Percentiles rank a stretch among this genome's conserved stretches.
Evolutionary conservation across 768 basidiomycete species (phyloP).

Genomic region (Boletellus ananas): DNA sequence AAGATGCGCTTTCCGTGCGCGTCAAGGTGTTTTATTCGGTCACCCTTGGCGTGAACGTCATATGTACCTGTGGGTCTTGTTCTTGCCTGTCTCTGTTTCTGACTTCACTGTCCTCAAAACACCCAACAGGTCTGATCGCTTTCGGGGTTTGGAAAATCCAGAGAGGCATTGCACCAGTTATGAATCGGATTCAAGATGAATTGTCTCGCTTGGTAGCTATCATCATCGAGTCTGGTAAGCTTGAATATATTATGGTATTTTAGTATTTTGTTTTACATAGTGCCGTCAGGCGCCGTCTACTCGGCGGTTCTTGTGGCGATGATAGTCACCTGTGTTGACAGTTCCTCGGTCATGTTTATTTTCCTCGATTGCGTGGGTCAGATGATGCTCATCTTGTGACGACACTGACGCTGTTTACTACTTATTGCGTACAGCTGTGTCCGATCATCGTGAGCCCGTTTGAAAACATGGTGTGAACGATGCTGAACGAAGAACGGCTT

Average conservation of each 20-base stretch:
- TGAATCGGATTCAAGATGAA: background rate
- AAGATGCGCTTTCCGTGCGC: background rate
- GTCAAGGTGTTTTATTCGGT: slow-evolving; percentile 1
- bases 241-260: too few relatives aligned
- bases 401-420: background rate
- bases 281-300: background rate
- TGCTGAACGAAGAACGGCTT: background rate
- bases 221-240: slow-evolving; percentile 1
- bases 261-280: too few relatives aligned
- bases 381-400: background rate
- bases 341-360: slow-evolving; percentile 7
- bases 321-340: slow-evolving; percentile 7
- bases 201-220: background rate
- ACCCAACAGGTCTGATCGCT: slow-evolving; percentile 1
- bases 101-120: background rate
- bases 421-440: slow-evolving; percentile 3
- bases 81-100: background rate
- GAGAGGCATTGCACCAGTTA: background rate
- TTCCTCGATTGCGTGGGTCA: slow-evolving; percentile 16
- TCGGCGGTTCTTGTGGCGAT: slow-evolving; percentile 13
- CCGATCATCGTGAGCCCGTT: slow-evolving; percentile 17
- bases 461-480: background rate
- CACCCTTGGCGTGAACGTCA: background rate
- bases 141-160: slow-evolving; percentile 2
- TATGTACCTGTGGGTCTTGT: background rate